Evolutionary conservation across 805 yeast genomes (phyloP).

Genomic region (Candida chilensis): DNA sequence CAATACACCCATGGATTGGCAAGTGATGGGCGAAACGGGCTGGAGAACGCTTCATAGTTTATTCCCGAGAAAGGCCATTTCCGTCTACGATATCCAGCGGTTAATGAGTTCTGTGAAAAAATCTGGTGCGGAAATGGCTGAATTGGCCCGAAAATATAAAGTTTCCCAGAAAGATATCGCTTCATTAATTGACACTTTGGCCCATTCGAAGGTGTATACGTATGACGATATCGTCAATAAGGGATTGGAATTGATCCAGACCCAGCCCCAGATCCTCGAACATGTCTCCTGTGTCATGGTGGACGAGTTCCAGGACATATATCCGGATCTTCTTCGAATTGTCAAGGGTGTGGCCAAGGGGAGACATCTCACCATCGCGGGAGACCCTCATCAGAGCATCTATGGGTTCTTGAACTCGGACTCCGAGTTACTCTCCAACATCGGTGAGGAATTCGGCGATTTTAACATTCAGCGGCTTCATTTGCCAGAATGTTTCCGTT

Average conservation of each 20-base stretch:
- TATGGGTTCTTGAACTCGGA: slow-evolving; percentile 57
- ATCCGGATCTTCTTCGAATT: slow-evolving; percentile 37
- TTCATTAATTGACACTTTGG: no score
- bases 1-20: slow-evolving; percentile 11
- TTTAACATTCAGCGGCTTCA: slow-evolving; percentile 15
- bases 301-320: slow-evolving; percentile 72
- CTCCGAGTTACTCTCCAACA: slow-evolving; percentile 17
- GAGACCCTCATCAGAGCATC: slow-evolving; percentile 65
- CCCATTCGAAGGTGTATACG: slow-evolving; percentile 9
- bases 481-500: slow-evolving; percentile 48
- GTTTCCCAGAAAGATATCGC: background rate
- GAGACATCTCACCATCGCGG: slow-evolving; percentile 57
- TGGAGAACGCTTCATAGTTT: slow-evolving; percentile 31
- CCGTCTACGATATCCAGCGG: background rate
- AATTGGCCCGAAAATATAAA: background rate
- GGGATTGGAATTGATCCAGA: slow-evolving; percentile 17
- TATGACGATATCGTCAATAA: slow-evolving; percentile 15
- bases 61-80: slow-evolving; percentile 24
- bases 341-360: slow-evolving; percentile 22
- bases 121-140: background rate
- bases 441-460: slow-evolving; percentile 12
- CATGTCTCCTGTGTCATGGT: slow-evolving; percentile 37
- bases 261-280: slow-evolving; percentile 8
- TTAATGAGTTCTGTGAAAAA: background rate
- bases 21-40: slow-evolving; percentile 44